These are phyloP conservation scores for Leccinum proliferum DNA, from an alignment of 1,284 basidiomycete genomes.

Conservation along the genomic window DNA sequence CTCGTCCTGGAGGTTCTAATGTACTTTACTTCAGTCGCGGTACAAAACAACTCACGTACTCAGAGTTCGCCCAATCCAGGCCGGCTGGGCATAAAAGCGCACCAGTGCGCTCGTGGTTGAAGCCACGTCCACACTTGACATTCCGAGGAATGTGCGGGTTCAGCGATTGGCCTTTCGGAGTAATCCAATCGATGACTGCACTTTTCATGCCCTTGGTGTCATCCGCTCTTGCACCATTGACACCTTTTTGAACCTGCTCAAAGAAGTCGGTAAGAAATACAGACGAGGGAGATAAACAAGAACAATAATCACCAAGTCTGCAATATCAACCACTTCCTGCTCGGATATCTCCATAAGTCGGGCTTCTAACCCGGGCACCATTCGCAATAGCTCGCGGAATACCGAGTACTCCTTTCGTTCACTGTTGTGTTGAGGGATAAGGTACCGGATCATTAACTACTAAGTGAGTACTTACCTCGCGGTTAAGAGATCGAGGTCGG, in stretches of 20 bases:
- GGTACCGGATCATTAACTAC: neutral
- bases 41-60: neutral
- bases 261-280: neutral
- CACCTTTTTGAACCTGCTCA: constrained; percentile 1
- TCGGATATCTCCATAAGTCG: neutral
- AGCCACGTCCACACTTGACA: constrained; percentile 4
- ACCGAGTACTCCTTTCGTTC: neutral
- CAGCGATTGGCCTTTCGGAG: neutral
- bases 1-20: neutral
- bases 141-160: constrained; percentile 5
- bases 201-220: neutral
- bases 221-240: constrained; percentile 6
- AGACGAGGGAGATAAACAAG: too few relatives aligned
- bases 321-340: neutral
- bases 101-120: too few relatives aligned
- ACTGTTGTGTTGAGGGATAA: neutral
- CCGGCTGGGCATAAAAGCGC: too few relatives aligned
- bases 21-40: neutral
- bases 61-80: too few relatives aligned
- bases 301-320: neutral
- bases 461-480: neutral
- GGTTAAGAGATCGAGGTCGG: neutral
- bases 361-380: neutral
- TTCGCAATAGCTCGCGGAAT: neutral
- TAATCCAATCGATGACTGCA: neutral